Evolutionary conservation across 345 rosid genomes (phyloP), one percentile per base, ranked within the genome.

Genomic region (Populus nigra): DNA sequence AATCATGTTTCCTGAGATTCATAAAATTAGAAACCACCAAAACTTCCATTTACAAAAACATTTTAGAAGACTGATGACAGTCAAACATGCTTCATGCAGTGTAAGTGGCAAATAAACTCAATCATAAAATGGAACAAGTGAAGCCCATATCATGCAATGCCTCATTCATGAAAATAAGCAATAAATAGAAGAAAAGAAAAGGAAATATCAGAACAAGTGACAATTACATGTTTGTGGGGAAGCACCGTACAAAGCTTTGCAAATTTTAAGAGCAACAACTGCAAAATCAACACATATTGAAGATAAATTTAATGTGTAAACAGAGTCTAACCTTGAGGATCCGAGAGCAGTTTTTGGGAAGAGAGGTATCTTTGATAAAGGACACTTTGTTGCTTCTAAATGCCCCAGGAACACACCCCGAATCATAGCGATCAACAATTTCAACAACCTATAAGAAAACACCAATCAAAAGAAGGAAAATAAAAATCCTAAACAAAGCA

Each of bases 371-470:
- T 80, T 86, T 83, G 67, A 93, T 87, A 74, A 89, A 93, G 36
- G 90, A 83, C 12, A 88, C 78, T 77, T 86, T 91, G 79, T 86
- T 88, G 74, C 79, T 80, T 86, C 36, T 86, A 77, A 75, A 89
- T 71, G 71, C 84, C 79, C 87, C 89, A 78, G 91, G 97, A 35
- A 90, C 80, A 66, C 97, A 93, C 16, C 90, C 94, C 36, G 73
- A 85, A 80, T 93, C 97, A 77, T 93, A 93, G 33, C 89, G 89
- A 17, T 89, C 91, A 74, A 86, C 80, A 77, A 93, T 86, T 82
- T 91, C 96, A 75, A 90, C 83, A 80, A 91, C 94, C 97, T 93
- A 83, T 68, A 85, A 80, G 12, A 22, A 20, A 1, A 31, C 43
- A 67, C 69, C 39, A 5, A 33, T 13, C 4, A 33, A 13, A 78